phyloP scores from a whole-genome alignment of 1,139 yeast species.

The Pichiaceae sp. region DNA sequence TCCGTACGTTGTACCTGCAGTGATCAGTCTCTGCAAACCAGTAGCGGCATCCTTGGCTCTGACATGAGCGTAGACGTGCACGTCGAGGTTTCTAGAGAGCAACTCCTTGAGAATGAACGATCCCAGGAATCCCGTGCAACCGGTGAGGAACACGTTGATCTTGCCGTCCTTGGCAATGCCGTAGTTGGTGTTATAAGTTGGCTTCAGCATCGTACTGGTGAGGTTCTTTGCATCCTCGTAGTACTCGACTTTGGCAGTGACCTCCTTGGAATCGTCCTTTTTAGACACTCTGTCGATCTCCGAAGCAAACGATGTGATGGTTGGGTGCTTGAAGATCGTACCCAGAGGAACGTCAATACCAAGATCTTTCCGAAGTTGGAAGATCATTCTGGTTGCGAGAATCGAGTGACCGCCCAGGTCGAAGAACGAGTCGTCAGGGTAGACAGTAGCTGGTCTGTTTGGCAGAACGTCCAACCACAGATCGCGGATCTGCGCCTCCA shows the following conservation, averaged over 20 bases:
- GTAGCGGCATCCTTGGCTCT: conserved; percentile 65
- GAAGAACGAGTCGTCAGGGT: conserved; percentile 82
- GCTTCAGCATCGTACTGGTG: conserved; percentile 32
- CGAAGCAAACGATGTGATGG: conserved; percentile 67
- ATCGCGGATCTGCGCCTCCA: conserved; percentile 64
- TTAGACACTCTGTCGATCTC: conserved; percentile 54
- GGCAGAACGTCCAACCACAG: conserved; percentile 86
- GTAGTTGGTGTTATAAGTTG: conserved; percentile 31
- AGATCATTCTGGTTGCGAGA: conserved; percentile 93
- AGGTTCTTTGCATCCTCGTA: conserved; percentile 67
- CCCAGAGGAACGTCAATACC: conserved; percentile 83
- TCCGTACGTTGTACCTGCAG: conserved; percentile 80
- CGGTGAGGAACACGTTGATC: conserved; percentile 78
- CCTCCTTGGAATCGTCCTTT: conserved; percentile 31
- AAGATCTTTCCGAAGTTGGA: conserved; percentile 73
- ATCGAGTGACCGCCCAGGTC: conserved; percentile 98
- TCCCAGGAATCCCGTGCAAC: conserved; percentile 95
- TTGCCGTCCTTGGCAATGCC: conserved; percentile 27
- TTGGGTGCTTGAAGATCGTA: conserved; percentile 80
- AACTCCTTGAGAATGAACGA: conserved; percentile 77
- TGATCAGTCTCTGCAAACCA: conserved; percentile 69
- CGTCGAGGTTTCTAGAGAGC: conserved; percentile 40
- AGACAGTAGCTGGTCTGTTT: conserved; percentile 67
- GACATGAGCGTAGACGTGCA: conserved; percentile 78
- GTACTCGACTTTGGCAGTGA: conserved; percentile 43